A percentile compares a stretch with the other conserved stretches of the same genome.
These are phyloP conservation scores for Trametes versicolor DNA, from an alignment of 1,284 basidiomycete species.

Conservation along the genomic window DNA sequence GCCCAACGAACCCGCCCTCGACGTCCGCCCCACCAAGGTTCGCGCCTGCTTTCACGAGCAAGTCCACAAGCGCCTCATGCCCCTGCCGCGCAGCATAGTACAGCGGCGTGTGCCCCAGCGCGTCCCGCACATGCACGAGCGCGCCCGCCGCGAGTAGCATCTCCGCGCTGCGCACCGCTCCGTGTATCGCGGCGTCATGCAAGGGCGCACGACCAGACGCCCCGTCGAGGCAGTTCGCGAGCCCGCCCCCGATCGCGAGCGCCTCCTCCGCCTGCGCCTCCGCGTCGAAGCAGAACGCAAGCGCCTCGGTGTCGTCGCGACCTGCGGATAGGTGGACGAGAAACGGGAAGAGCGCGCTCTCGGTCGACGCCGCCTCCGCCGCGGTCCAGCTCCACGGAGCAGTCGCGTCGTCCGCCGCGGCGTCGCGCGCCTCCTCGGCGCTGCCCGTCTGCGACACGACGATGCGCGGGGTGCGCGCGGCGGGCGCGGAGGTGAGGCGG, in stretches of 20 bases:
- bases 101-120: constrained; percentile 82
- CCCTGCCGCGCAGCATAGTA: constrained; percentile 83
- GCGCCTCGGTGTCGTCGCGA: constrained; percentile 67
- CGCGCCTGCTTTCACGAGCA: constrained; percentile 80
- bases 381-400: constrained; percentile 83
- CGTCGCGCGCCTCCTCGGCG: constrained; percentile 41
- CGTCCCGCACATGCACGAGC: constrained; percentile 86
- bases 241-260: constrained; percentile 62
- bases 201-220: constrained; percentile 80
- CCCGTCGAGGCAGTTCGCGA: constrained; percentile 75
- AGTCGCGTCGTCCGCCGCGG: constrained; percentile 57
- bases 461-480: constrained; percentile 54
- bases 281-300: constrained; percentile 65
- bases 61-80: constrained; percentile 67
- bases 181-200: constrained; percentile 83
- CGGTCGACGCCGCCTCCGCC: constrained; percentile 72
- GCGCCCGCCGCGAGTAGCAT: constrained; percentile 81
- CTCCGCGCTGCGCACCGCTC: constrained; percentile 62
- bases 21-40: constrained; percentile 73
- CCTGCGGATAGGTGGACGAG: constrained; percentile 82
- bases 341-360: constrained; percentile 76
- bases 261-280: constrained; percentile 36
- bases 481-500: constrained; percentile 61
- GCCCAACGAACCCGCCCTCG: constrained; percentile 65
- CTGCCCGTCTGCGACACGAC: constrained; percentile 46